Percentiles rank a stretch among this genome's conserved stretches.
These are phyloP conservation scores for Linum trigynum DNA, from an alignment of 345 rosid species.

Conservation along the genomic window DNA sequence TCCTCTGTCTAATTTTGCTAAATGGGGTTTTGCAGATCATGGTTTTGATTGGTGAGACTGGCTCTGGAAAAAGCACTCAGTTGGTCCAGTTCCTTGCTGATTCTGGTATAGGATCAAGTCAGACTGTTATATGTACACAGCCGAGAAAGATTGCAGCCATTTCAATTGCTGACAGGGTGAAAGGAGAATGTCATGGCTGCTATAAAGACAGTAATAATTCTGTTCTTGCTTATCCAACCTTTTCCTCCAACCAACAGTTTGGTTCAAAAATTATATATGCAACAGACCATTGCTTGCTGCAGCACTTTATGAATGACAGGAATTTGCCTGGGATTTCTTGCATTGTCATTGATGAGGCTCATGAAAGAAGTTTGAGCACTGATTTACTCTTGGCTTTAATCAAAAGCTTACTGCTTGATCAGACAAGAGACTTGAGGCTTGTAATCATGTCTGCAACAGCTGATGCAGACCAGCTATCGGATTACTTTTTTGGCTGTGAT, in stretches of 20 bases:
- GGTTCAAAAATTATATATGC: constrained; percentile 54
- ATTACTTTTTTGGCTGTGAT: constrained; percentile 56
- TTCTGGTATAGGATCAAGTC: constrained; percentile 51
- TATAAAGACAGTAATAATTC: constrained; percentile 32
- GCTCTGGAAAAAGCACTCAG: constrained; percentile 95
- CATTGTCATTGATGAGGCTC: constrained; percentile 82
- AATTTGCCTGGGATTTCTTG: constrained; percentile 69
- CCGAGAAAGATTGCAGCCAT: constrained; percentile 83
- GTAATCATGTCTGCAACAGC: constrained; percentile 96
- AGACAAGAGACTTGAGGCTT: constrained; percentile 56
- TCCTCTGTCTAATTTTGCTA: not conserved
- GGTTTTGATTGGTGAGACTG: constrained; percentile 88
- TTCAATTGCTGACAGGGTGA: constrained; percentile 63
- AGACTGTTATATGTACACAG: constrained; percentile 73
- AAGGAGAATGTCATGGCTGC: constrained; percentile 68
- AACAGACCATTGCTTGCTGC: constrained; percentile 85
- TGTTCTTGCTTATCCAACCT: constrained; percentile 43
- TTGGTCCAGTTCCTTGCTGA: constrained; percentile 85
- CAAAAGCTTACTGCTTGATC: constrained; percentile 49
- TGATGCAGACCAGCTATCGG: constrained; percentile 66
- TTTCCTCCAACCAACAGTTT: constrained; percentile 46
- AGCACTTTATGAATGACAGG: constrained; percentile 55
- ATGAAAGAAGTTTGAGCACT: constrained; percentile 89
- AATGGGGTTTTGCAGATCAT: constrained; percentile 34
- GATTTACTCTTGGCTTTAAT: constrained; percentile 79